These are phyloP conservation scores for Lactarius pseudohatsudake DNA, from an alignment of 768 basidiomycete genomes.

Conservation along the genomic window DNA sequence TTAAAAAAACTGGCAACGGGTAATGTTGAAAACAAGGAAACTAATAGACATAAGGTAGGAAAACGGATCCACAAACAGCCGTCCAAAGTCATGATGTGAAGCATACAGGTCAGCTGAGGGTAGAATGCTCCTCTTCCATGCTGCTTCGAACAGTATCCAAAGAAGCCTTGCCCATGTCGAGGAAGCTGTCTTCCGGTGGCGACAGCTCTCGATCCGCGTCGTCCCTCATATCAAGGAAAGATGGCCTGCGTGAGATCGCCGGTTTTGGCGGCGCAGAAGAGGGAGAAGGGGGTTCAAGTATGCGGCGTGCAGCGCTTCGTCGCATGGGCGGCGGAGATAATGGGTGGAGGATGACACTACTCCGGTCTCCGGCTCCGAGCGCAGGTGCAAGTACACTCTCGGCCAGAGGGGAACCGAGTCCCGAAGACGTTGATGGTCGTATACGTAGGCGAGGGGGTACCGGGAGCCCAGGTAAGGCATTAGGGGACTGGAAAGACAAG, in stretches of 20 bases:
- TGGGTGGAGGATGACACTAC: slow-evolving; percentile 37
- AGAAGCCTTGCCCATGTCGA: slow-evolving; percentile 44
- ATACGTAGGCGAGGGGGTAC: slow-evolving; percentile 51
- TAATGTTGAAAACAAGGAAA: background rate
- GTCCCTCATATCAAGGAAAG: slow-evolving; percentile 67
- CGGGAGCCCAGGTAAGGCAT: slow-evolving; percentile 42
- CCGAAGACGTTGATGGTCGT: slow-evolving; percentile 25
- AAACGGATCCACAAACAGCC: slow-evolving; percentile 3
- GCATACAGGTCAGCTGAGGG: slow-evolving; percentile 9
- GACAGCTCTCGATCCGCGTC: slow-evolving; percentile 30
- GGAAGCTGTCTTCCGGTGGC: slow-evolving; percentile 40
- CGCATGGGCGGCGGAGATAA: slow-evolving; percentile 41
- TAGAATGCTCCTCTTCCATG: slow-evolving; percentile 33
- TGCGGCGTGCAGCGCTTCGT: slow-evolving; percentile 15
- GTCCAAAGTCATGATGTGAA: slow-evolving; percentile 9
- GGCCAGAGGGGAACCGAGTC: background rate
- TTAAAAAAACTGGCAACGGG: slow-evolving; percentile 12
- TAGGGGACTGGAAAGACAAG: slow-evolving; percentile 34
- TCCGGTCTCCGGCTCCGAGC: slow-evolving; percentile 22
- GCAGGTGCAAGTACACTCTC: slow-evolving; percentile 20
- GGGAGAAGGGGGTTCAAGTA: slow-evolving; percentile 17
- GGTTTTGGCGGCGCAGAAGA: slow-evolving; percentile 35
- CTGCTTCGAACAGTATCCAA: slow-evolving; percentile 40
- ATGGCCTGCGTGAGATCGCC: slow-evolving; percentile 64
- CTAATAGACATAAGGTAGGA: slow-evolving; percentile 27